A percentile compares a stretch with the other conserved stretches of the same genome.
phyloP scores from a whole-genome alignment of 495 filamentous ascomycete genomes.

The Aspergillus homomorphus region DNA sequence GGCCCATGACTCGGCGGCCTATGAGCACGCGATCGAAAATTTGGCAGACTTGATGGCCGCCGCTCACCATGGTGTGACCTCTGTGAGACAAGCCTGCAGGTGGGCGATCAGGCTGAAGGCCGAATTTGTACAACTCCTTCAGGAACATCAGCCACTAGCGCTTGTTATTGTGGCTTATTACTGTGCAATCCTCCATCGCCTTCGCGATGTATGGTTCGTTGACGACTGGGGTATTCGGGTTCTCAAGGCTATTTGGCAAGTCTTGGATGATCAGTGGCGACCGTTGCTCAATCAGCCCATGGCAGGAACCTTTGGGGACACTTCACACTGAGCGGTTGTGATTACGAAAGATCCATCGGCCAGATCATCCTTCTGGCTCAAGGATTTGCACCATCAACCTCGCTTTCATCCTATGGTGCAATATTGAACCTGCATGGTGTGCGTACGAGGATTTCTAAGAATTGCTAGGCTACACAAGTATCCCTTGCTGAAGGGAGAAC shows the following conservation, averaged over 20 bases:
- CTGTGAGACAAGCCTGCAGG: conserved; percentile 26
- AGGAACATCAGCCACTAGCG: conserved; percentile 52
- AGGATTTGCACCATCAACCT: neutral
- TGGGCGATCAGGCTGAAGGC: conserved; percentile 52
- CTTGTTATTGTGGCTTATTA: conserved; percentile 49
- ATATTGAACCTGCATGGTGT: no score
- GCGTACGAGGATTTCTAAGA: no score
- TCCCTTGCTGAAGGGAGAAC: no score
- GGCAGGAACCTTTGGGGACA: conserved; percentile 31
- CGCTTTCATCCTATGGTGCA: neutral
- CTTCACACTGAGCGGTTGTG: neutral
- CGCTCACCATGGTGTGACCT: conserved; percentile 26
- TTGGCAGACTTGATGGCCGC: conserved; percentile 33
- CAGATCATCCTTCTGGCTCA: no score
- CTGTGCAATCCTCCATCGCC: conserved; percentile 41
- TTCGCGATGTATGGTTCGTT: conserved; percentile 47
- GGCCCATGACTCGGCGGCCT: conserved; percentile 35
- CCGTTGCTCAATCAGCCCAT: conserved; percentile 36
- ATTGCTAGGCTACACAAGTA: no score
- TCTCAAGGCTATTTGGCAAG: conserved; percentile 35
- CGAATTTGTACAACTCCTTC: conserved; percentile 50
- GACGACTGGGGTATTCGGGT: conserved; percentile 42
- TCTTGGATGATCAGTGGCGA: conserved; percentile 38
- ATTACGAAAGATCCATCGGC: neutral
- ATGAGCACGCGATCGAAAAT: conserved; percentile 31